A percentile compares a stretch with the other conserved stretches of the same genome.
Evolutionary conservation across 2,329 filamentous ascomycete genomes (phyloP).

Genomic region (Furcasterigmium furcatum): DNA sequence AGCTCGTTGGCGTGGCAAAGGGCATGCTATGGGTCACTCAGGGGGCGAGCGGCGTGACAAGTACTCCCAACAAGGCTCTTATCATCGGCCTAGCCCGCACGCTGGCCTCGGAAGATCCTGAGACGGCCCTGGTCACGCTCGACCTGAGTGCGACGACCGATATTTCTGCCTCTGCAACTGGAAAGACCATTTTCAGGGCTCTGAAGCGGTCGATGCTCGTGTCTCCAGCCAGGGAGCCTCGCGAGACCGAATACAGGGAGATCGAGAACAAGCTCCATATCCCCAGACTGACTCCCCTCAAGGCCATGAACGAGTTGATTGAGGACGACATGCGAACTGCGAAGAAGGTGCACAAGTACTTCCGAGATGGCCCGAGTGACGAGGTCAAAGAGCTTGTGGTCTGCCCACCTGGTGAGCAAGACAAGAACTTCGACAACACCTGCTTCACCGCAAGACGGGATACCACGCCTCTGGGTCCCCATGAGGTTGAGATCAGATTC

Average conservation of each 20-base stretch:
- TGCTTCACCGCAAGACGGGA: neutral
- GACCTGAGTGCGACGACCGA: conserved; percentile 28
- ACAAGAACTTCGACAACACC: neutral
- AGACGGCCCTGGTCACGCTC: conserved; percentile 38
- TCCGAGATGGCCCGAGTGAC: conserved; percentile 3
- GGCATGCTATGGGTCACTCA: conserved; percentile 46
- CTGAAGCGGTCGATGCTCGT: conserved; percentile 18
- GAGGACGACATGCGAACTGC: conserved; percentile 21
- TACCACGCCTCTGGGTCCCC: conserved; percentile 14
- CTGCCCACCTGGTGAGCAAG: neutral
- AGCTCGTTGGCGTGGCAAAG: conserved; percentile 29
- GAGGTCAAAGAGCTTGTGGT: neutral
- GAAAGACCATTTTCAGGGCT: conserved; percentile 18
- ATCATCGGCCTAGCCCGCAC: conserved; percentile 44
- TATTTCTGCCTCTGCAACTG: conserved; percentile 10
- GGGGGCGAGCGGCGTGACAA: conserved; percentile 32
- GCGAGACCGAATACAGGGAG: conserved; percentile 42
- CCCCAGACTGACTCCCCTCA: conserved; percentile 39
- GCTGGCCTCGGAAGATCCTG: conserved; percentile 44
- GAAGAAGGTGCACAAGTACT: neutral
- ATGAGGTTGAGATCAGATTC: conserved; percentile 38
- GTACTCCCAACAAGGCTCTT: conserved; percentile 31
- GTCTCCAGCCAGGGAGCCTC: conserved; percentile 8
- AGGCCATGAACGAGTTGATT: conserved; percentile 38
- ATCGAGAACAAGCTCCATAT: conserved; percentile 32